These are phyloP conservation scores for Kitagawia praeruptora DNA, from an alignment of 129 eudicot genomes.

Conservation along the genomic window DNA sequence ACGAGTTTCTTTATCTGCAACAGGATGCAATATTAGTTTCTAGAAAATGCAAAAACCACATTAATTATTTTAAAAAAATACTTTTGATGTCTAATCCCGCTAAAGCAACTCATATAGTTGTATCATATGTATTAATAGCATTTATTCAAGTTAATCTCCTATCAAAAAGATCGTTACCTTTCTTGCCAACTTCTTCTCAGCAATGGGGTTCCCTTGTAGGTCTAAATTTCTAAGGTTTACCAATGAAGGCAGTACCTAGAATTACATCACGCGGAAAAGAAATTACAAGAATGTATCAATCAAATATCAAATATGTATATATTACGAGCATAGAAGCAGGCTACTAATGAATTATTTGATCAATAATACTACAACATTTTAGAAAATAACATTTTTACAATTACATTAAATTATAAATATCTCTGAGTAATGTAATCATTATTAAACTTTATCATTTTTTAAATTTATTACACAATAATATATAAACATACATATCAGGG, in stretches of 20 bases:
- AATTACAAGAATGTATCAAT: background rate
- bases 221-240: slow-evolving; percentile 61
- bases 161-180: slow-evolving; percentile 36
- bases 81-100: background rate
- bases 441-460: background rate
- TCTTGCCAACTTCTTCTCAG: slow-evolving; percentile 52
- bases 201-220: slow-evolving; percentile 80
- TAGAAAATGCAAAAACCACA: background rate
- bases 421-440: background rate
- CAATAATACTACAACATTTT: background rate
- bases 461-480: background rate
- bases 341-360: background rate
- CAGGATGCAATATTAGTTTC: background rate
- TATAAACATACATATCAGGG: background rate
- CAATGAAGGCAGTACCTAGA: slow-evolving; percentile 66
- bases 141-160: background rate
- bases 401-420: background rate
- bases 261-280: slow-evolving; percentile 5
- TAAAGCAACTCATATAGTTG: background rate
- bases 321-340: background rate
- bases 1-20: slow-evolving; percentile 70
- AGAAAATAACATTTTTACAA: background rate
- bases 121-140: background rate
- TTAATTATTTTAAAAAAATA: background rate
- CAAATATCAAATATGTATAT: background rate